These are phyloP conservation scores for Cladosporium oxysporum DNA, from an alignment of 2,329 filamentous ascomycete species.

Conservation along the genomic window DNA sequence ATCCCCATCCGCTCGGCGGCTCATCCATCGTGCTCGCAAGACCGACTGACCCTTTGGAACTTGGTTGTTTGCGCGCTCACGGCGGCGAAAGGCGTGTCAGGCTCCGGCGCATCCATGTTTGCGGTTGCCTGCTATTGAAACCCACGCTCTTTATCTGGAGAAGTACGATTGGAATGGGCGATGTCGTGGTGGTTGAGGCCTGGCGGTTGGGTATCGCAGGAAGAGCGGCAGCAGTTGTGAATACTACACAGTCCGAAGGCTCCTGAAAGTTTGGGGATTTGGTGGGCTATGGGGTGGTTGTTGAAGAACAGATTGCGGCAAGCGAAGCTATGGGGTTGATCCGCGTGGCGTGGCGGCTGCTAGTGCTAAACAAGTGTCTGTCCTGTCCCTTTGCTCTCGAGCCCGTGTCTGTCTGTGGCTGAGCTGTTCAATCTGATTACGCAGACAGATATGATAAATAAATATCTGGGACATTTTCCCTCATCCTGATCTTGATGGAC, in stretches of 20 bases:
- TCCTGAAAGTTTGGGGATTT: conserved; percentile 10
- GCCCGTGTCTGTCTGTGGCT: background rate
- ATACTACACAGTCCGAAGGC: background rate
- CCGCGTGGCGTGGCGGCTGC: conserved; percentile 9
- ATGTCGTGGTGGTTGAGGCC: background rate
- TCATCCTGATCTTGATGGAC: background rate
- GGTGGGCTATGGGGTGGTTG: background rate
- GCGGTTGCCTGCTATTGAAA: conserved; percentile 18
- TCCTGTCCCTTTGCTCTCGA: background rate
- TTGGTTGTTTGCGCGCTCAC: conserved; percentile 82
- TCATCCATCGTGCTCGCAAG: background rate
- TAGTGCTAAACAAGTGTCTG: background rate
- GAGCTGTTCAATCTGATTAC: background rate
- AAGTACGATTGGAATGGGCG: background rate
- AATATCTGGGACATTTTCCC: background rate
- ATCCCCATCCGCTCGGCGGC: background rate
- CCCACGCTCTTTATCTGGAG: background rate
- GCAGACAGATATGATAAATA: background rate
- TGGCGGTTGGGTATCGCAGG: background rate
- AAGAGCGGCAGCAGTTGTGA: background rate
- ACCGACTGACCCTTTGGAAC: conserved; percentile 58
- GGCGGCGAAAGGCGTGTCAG: conserved; percentile 89
- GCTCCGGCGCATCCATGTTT: conserved; percentile 81
- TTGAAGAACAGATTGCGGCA: conserved; percentile 18
- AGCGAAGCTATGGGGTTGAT: background rate